These are phyloP conservation scores for Penicillium antarcticum DNA, from an alignment of 495 filamentous ascomycete genomes.

Conservation along the genomic window DNA sequence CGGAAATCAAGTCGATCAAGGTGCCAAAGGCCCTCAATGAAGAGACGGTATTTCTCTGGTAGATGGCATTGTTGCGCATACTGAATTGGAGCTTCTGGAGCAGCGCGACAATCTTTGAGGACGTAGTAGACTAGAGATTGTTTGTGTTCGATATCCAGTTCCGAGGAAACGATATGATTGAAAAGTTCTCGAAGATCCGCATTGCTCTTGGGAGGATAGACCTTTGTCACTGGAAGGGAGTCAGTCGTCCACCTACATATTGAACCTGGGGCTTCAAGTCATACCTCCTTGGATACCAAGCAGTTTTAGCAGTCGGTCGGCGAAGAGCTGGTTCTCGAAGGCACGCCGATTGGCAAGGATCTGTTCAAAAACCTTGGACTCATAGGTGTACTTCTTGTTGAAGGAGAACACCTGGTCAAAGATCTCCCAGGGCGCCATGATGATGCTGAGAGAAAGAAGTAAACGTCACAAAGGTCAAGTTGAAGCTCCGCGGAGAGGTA, in stretches of 20 bases:
- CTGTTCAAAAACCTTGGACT: conserved; percentile 50
- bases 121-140: conserved; percentile 78
- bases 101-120: conserved; percentile 65
- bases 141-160: conserved; percentile 65
- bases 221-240: conserved; percentile 43
- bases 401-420: conserved; percentile 64
- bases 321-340: conserved; percentile 66
- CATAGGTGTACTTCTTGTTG: conserved; percentile 60
- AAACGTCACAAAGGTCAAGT: background rate
- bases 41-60: conserved; percentile 66
- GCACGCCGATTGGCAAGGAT: conserved; percentile 60
- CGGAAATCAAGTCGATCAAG: conserved; percentile 69
- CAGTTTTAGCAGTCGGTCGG: conserved; percentile 68
- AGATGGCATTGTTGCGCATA: conserved; percentile 57
- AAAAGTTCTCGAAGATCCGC: conserved; percentile 62
- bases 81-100: conserved; percentile 43
- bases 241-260: background rate
- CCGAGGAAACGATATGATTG: conserved; percentile 56
- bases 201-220: conserved; percentile 69
- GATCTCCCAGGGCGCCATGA: conserved; percentile 47
- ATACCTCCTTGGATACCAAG: conserved; percentile 67
- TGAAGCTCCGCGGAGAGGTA: conserved; percentile 18
- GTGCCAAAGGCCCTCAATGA: conserved; percentile 79
- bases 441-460: conserved; percentile 6
- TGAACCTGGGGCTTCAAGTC: background rate